Conservation (phyloP, 768 basidiomycete genomes). For the Tubosaeta brunneosetosa region DNA sequence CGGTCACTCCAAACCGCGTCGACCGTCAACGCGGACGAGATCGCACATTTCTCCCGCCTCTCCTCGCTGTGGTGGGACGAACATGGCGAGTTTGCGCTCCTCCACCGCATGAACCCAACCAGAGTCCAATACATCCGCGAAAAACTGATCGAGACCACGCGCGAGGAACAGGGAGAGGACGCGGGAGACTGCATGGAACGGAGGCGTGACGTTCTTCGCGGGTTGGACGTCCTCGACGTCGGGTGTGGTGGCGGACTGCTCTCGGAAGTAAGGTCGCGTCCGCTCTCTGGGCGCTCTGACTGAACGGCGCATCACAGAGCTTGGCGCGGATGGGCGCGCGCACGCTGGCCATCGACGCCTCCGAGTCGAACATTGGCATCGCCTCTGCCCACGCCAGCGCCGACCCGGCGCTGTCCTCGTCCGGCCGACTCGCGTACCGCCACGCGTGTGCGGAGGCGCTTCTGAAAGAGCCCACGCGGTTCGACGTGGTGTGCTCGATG, state of each 20-base stretch:
- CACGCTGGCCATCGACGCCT: conserved; percentile 92
- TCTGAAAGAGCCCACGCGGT: conserved; percentile 56
- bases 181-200: conserved; percentile 25
- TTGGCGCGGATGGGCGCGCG: conserved; percentile 82
- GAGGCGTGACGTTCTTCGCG: conserved; percentile 43
- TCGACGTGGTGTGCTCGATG: conserved; percentile 95
- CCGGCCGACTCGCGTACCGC: conserved; percentile 53
- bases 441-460: conserved; percentile 75
- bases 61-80: conserved; percentile 97
- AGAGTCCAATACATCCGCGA: conserved; percentile 78
- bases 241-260: conserved; percentile 95
- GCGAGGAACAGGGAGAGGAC: conserved; percentile 46
- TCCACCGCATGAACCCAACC: conserved; percentile 95
- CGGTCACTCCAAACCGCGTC: conserved; percentile 24
- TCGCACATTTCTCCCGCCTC: conserved; percentile 83
- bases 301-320: conserved; percentile 44
- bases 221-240: conserved; percentile 77
- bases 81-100: conserved; percentile 77
- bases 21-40: conserved; percentile 68
- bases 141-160: conserved; percentile 61
- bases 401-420: conserved; percentile 56
- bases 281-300: background rate
- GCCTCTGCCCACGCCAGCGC: conserved; percentile 76
- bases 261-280: conserved; percentile 63
- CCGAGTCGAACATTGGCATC: conserved; percentile 78